These are phyloP conservation scores for Trichosporon sp. DNA, from an alignment of 1,284 basidiomycete genomes.

Conservation along the genomic window DNA sequence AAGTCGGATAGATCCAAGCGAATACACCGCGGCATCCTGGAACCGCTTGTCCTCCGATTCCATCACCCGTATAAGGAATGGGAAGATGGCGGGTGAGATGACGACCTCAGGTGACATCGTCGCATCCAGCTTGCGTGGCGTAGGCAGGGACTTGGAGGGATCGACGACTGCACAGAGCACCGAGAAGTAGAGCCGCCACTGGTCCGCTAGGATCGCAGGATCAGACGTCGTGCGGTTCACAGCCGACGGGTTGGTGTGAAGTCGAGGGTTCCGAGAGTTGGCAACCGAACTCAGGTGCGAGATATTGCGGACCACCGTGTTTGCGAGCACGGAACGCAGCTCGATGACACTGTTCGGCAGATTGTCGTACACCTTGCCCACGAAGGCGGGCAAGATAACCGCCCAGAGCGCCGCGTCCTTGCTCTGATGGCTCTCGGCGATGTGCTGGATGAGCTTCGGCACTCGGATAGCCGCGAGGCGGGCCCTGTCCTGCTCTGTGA, in stretches of 20 bases:
- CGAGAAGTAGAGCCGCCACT: conserved; percentile 85
- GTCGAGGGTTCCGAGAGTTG: background rate
- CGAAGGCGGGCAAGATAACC: conserved; percentile 47
- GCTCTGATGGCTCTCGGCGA: conserved; percentile 50
- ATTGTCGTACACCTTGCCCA: conserved; percentile 41
- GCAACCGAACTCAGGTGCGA: conserved; percentile 45
- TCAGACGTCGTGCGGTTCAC: conserved; percentile 52
- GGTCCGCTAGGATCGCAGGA: conserved; percentile 63
- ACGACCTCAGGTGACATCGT: conserved; percentile 53
- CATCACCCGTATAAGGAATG: conserved; percentile 78
- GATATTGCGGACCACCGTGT: conserved; percentile 49
- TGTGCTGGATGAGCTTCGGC: conserved; percentile 29
- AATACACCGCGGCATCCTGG: conserved; percentile 78
- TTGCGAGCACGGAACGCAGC: conserved; percentile 44
- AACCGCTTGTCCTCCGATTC: conserved; percentile 79
- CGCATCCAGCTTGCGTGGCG: conserved; percentile 39
- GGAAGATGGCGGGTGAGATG: conserved; percentile 69
- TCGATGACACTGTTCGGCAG: conserved; percentile 47
- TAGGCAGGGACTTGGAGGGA: background rate
- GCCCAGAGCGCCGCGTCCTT: conserved; percentile 51
- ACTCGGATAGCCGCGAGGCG: conserved; percentile 35
- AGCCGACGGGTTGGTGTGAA: conserved; percentile 11
- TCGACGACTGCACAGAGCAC: conserved; percentile 57
- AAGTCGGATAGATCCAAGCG: conserved; percentile 78
- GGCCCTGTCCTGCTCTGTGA: conserved; percentile 24